phyloP scores from a whole-genome alignment of 805 yeast species.

The Sugiyamaella qingdaonensis region DNA sequence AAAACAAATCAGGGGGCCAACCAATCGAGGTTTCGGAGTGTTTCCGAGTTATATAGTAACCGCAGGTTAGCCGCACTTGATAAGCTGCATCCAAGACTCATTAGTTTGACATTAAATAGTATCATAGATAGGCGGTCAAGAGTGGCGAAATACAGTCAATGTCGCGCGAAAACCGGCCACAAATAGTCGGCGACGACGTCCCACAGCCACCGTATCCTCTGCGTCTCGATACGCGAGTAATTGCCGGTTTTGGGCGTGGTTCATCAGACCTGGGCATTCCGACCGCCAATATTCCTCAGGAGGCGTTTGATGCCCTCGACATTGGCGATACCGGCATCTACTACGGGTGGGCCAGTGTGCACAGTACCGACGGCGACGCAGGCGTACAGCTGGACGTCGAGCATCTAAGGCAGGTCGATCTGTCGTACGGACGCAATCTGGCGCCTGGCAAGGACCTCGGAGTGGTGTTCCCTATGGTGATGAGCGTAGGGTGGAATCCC shows the following conservation, averaged over 20 bases:
- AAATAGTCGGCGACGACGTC: constrained; percentile 31
- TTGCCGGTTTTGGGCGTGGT: constrained; percentile 93
- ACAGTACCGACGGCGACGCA: constrained; percentile 23
- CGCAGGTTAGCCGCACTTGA: too few relatives aligned
- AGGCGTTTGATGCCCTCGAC: constrained; percentile 41
- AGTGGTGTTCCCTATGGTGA: constrained; percentile 74
- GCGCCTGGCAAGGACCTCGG: constrained; percentile 37
- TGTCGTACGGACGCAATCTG: constrained; percentile 59
- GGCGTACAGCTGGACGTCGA: constrained; percentile 7
- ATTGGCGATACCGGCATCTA: constrained; percentile 71
- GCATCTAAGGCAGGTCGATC: constrained; percentile 37
- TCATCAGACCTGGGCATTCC: constrained; percentile 92
- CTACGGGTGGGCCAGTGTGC: constrained; percentile 66
- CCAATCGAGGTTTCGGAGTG: too few relatives aligned
- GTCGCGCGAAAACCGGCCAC: constrained; percentile 24
- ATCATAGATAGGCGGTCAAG: too few relatives aligned
- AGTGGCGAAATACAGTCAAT: background rate
- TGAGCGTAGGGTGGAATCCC: constrained; percentile 96
- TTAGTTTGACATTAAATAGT: too few relatives aligned
- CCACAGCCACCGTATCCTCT: constrained; percentile 36
- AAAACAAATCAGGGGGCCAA: too few relatives aligned
- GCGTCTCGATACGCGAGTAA: constrained; percentile 38
- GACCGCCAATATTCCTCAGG: constrained; percentile 82
- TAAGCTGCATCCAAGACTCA: too few relatives aligned
- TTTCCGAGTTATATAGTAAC: too few relatives aligned